Conservation (phyloP, 345 rosid species). For the Rhodamnia rubescens region DNA sequence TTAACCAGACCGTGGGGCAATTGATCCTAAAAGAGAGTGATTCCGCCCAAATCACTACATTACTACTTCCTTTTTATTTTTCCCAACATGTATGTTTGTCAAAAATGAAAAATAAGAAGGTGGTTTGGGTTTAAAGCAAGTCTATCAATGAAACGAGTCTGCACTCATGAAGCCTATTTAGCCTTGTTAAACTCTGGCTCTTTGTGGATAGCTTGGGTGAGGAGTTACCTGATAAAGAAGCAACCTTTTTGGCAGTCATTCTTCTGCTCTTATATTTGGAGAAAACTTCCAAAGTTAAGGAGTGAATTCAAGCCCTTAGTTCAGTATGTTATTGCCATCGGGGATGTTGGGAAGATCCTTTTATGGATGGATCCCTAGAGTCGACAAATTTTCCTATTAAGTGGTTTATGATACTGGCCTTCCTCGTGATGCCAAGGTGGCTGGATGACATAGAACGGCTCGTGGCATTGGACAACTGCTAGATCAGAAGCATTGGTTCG, state of each 20-base stretch:
- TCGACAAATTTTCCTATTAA: neutral
- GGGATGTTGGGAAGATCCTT: neutral
- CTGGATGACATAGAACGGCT: neutral
- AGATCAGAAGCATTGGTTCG: neutral
- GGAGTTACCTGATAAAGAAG: neutral
- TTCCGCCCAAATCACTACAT: no score
- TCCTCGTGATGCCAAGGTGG: neutral
- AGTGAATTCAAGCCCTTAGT: neutral
- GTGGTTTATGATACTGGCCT: neutral
- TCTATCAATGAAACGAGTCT: neutral
- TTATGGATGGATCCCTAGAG: neutral
- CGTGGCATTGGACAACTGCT: neutral
- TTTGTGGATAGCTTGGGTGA: neutral
- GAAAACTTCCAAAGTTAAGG: neutral
- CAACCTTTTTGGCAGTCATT: neutral
- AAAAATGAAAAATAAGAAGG: neutral
- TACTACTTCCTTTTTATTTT: no score
- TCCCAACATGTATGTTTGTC: neutral
- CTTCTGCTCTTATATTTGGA: neutral
- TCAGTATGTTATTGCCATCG: neutral
- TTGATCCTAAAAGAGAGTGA: no score
- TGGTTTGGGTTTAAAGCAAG: neutral
- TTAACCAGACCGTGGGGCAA: no score
- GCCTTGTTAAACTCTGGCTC: neutral
- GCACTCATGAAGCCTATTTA: neutral